Base-by-base conservation (phyloP, 345 rosid species). In the Boechera divaricarpa region DNA sequence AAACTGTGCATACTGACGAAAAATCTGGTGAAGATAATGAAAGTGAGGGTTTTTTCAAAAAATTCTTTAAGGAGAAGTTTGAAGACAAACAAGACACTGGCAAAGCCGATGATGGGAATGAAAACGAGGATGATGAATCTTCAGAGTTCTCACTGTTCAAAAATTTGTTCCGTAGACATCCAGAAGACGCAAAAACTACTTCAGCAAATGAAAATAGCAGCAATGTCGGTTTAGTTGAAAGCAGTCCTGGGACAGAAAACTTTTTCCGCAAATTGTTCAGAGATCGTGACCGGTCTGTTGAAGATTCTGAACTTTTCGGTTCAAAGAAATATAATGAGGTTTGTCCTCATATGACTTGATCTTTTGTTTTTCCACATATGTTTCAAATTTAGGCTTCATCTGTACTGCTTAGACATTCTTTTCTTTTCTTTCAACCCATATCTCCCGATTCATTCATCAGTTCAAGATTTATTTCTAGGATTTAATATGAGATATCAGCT, bases 191-290 rank as follows among this genome's bases (percentile, higher is more conserved):
- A 48, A 88, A 83, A 84, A 79, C 65, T 65, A 69, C 81, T 70
- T 63, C 77, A 42, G 78, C 71, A 26, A 86, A 78, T 82, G 98
- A 88, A 83, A 83, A 65, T 80, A 85, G 83, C 78, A 80, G 79
- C 69, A 77, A 70, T 68, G 85, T 82, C 18, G 65, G 66, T 71
- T 76, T 90, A 79, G 79, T 45, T 79, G 99, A 91, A 81, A 90
- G 92, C 83, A 95, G 98, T 79, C 98, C 93, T 2, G 96, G 99
- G 63, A 93, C 97, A 7, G 97, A 95, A 80, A 95, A 77, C 66
- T 93, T 95, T 85, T 92, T 95, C 79, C 96, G 97, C 67, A 95
- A 95, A 85, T 82, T 95, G 74, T 95, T 95, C 74, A 91, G 89
- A 83, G 99, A 95, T 71, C 91, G 94, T 53, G 98, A 92, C 72